Base-by-base conservation (phyloP, 2,329 filamentous ascomycete species). In the Colletotrichum sp. region DNA sequence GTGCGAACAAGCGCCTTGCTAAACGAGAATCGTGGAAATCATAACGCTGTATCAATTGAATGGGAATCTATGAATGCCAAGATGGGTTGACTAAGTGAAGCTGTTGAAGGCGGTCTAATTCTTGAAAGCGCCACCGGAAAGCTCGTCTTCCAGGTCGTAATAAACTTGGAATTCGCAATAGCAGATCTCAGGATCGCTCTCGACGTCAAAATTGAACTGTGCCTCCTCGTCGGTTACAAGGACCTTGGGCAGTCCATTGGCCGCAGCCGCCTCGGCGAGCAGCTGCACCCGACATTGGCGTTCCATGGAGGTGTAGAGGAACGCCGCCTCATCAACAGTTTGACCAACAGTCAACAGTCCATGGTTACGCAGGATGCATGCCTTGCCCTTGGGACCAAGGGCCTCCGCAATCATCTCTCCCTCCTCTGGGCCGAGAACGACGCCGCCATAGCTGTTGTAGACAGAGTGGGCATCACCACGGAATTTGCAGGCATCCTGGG, bases 261-360 rank as follows among this genome's bases (percentile, higher is more conserved):
- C 82, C 9, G 81, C 77, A 2, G 81, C 82, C 12, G 81, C 77
- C 82, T 95, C 93, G n/a, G 91, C 90, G 72, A 91, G 85, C 52
- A 95, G 84, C 83, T 95, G 94, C 18, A 93, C 88, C 69, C 91
- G 88, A 81, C 93, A 95, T 13, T 89, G 91, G 34, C 91, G 88
- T 82, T 95, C 93, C 84, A 95, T 88, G 7, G 92, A 85, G 0
- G 91, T 92, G 82, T 93, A 95, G 71, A 94, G 83, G 81, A 92
- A 95, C 0, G 93, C 93, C 0, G 94, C 93, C 83, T 95, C 94
- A 78, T 95, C 94, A 3, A 95, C 93, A 0, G 93, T 95, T 6
- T 82, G 80, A 0, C 94, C 94, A 0, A 94, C 93, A 0, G 93
- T 95, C 66, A 95, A 79, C 15, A 95, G 83, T 0, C 94, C 94